phyloP scores from a whole-genome alignment of 1,284 basidiomycete species.

The Neolentinus lepideus region DNA sequence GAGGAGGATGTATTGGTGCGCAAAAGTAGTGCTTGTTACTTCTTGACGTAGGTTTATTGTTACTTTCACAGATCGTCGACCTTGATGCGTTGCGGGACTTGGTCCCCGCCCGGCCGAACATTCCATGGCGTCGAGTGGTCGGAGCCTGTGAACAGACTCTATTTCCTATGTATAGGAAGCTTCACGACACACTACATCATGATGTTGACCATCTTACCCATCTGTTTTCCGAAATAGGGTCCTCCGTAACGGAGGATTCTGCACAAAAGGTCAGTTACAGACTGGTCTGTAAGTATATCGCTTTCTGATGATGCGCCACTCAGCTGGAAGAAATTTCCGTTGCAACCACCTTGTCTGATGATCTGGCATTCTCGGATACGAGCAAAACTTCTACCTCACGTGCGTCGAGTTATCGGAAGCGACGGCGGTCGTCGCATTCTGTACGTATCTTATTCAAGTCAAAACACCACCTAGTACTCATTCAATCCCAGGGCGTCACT shows the following conservation, averaged over 20 bases:
- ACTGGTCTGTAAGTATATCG: background rate
- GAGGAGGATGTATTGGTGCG: background rate
- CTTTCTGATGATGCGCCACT: background rate
- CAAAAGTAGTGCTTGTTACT: background rate
- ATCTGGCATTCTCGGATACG: background rate
- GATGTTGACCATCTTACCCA: slow-evolving; percentile 1
- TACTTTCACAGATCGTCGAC: background rate
- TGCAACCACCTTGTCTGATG: background rate
- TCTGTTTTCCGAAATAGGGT: background rate
- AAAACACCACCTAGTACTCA: background rate
- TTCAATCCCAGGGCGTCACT: background rate
- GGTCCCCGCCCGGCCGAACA: background rate
- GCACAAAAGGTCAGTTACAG: background rate
- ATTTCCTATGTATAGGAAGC: background rate
- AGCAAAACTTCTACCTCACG: background rate
- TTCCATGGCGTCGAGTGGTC: background rate
- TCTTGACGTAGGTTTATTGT: background rate
- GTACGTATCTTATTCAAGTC: background rate
- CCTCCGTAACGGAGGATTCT: background rate
- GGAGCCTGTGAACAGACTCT: background rate
- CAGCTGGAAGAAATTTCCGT: background rate
- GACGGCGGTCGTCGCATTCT: background rate
- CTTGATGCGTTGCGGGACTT: background rate
- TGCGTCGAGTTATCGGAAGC: background rate
- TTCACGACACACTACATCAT: background rate